phyloP scores from a whole-genome alignment of 768 basidiomycete species.

The Mycena belliarum region DNA sequence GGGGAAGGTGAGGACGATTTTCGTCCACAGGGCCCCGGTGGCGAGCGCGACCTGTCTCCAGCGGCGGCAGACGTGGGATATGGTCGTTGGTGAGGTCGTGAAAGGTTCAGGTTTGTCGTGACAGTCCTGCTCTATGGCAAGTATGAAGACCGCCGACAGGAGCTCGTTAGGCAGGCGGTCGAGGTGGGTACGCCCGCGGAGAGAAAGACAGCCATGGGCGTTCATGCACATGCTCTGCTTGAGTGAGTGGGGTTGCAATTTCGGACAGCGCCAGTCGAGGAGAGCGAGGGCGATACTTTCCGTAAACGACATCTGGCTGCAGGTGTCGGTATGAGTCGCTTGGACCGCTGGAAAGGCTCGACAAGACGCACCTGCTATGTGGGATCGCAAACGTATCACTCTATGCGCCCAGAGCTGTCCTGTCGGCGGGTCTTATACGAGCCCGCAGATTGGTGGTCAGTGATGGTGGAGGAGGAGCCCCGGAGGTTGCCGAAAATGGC shows the following conservation, averaged over 20 bases:
- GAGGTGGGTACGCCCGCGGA: constrained; percentile 18
- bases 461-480: constrained; percentile 15
- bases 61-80: constrained; percentile 51
- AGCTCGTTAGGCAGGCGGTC: constrained; percentile 36
- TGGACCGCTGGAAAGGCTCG: neutral
- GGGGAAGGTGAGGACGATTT: constrained; percentile 48
- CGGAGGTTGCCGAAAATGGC: constrained; percentile 11
- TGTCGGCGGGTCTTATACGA: constrained; percentile 8
- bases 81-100: constrained; percentile 27
- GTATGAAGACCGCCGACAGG: constrained; percentile 36
- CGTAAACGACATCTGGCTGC: constrained; percentile 12
- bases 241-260: neutral
- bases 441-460: constrained; percentile 11
- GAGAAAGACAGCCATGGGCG: constrained; percentile 1
- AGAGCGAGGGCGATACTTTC: constrained; percentile 10
- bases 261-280: constrained; percentile 11
- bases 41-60: constrained; percentile 53
- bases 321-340: neutral
- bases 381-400: neutral
- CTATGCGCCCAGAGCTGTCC: neutral
- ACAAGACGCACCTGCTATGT: neutral
- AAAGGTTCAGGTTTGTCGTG: constrained; percentile 22
- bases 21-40: constrained; percentile 51
- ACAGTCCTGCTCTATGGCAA: constrained; percentile 9
- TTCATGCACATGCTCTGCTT: constrained; percentile 10